A percentile compares a stretch with the other conserved stretches of the same genome.
Conservation (phyloP, 208 protist species). For the Acanthamoeba castellanii region DNA sequence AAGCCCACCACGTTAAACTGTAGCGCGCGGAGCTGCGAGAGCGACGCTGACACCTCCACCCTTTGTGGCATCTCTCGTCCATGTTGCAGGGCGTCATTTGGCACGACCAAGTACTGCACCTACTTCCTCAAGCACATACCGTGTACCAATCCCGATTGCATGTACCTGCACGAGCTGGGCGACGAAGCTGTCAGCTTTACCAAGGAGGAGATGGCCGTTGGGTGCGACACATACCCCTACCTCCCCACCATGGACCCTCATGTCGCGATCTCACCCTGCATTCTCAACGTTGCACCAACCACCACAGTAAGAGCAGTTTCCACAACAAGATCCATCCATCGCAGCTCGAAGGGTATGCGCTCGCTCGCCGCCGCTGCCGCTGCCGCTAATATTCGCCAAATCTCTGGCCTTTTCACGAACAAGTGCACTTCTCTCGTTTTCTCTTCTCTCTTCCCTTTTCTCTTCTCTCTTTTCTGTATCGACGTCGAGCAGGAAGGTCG, state of each 20-base stretch:
- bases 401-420: neutral
- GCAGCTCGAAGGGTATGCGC: neutral
- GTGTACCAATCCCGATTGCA: conserved; percentile 93
- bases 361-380: neutral
- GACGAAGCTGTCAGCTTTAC: conserved; percentile 88
- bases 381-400: neutral
- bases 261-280: neutral
- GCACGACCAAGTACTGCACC: conserved; percentile 95
- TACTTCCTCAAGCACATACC: conserved; percentile 89
- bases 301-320: conserved; percentile 52
- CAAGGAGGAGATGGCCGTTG: conserved; percentile 91
- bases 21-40: too few species aligned
- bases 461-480: neutral
- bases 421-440: neutral
- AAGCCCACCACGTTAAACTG: too few species aligned
- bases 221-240: conserved; percentile 10
- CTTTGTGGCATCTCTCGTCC: conserved; percentile 52
- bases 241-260: neutral
- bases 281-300: too few species aligned
- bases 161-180: conserved; percentile 93
- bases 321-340: conserved; percentile 56
- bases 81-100: conserved; percentile 89
- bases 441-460: neutral
- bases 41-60: neutral
- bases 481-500: neutral